These are phyloP conservation scores for Wolfiporia cocos DNA, from an alignment of 1,284 basidiomycete species.

Conservation along the genomic window DNA sequence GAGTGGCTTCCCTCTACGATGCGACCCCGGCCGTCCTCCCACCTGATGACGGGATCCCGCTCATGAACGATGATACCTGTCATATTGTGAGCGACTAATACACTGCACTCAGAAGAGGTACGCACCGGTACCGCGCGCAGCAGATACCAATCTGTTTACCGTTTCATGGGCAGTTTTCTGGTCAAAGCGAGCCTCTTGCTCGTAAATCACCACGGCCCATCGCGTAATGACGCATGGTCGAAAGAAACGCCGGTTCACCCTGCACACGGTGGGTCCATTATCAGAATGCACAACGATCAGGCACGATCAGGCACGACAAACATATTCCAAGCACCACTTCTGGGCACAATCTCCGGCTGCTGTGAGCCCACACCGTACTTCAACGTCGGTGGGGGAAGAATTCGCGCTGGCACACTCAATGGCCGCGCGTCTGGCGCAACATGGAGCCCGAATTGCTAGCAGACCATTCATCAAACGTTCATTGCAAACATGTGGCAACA, in stretches of 20 bases:
- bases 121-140: too few species aligned
- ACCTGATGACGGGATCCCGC: constrained; percentile 37
- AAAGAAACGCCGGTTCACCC: constrained; percentile 62
- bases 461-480: not conserved
- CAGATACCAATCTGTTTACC: too few species aligned
- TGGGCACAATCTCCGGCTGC: constrained; percentile 50
- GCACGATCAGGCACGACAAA: too few species aligned
- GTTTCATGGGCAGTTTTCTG: constrained; percentile 32
- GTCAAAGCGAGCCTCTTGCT: constrained; percentile 47
- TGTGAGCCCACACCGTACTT: constrained; percentile 49
- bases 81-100: too few species aligned
- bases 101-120: too few species aligned
- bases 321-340: constrained; percentile 72
- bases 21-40: constrained; percentile 46
- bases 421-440: constrained; percentile 42
- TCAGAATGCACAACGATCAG: not conserved
- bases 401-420: constrained; percentile 49
- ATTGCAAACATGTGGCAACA: not conserved
- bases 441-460: constrained; percentile 50
- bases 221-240: constrained; percentile 40
- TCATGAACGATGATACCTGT: constrained; percentile 50
- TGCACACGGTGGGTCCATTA: constrained; percentile 19
- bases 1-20: constrained; percentile 35
- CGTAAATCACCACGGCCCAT: constrained; percentile 61
- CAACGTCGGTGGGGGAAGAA: constrained; percentile 56